phyloP scores from a whole-genome alignment of 257 asterid genomes.

The Nicotiana undulata region DNA sequence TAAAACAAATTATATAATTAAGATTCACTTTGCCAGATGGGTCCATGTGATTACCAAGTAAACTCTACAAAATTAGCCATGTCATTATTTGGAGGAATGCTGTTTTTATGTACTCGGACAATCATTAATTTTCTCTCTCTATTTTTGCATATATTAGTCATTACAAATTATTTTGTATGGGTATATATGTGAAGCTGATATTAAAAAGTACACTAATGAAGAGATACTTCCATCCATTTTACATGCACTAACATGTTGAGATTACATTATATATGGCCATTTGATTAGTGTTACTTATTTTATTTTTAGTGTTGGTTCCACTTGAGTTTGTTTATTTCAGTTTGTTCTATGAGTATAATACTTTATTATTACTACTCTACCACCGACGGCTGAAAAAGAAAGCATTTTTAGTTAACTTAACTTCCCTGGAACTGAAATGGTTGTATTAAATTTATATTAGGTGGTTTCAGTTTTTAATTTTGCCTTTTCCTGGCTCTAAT shows the following conservation, averaged over 20 bases:
- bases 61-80: constrained; percentile 3
- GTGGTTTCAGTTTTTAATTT: not conserved
- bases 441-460: not conserved
- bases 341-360: not conserved
- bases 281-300: not conserved
- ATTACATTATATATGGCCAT: constrained; percentile 22
- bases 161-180: not conserved
- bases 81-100: constrained; percentile 13
- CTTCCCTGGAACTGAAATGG: not conserved
- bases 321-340: constrained; percentile 3
- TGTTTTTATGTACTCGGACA: constrained; percentile 26
- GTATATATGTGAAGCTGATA: not conserved
- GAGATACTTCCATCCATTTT: constrained; percentile 10
- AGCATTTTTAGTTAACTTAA: not conserved
- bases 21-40: constrained; percentile 41
- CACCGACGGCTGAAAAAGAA: not conserved
- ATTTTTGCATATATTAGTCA: not conserved
- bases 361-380: not conserved
- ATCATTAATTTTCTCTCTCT: constrained; percentile 20
- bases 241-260: constrained; percentile 35
- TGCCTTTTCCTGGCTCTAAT: not conserved
- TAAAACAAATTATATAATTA: not conserved
- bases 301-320: not conserved
- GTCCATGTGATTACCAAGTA: constrained; percentile 55
- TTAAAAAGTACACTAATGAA: not conserved